A percentile compares a stretch with the other conserved stretches of the same genome.
These are phyloP conservation scores for Diversispora epigaea DNA, from an alignment of 192 early-diverging fungal species.

Conservation along the genomic window DNA sequence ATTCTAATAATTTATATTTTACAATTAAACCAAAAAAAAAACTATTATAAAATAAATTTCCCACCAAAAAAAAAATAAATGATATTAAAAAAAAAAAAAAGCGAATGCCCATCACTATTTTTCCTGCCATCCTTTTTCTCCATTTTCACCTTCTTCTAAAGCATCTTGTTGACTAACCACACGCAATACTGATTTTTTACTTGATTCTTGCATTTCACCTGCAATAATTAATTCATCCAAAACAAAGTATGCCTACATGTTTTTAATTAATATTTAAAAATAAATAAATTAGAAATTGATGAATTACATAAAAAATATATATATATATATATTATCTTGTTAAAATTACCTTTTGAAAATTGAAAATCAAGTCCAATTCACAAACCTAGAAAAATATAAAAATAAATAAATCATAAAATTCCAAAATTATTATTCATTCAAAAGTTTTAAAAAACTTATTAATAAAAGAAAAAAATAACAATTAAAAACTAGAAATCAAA, in stretches of 20 bases:
- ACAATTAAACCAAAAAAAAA: too few species aligned
- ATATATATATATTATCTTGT: slow-evolving; percentile 1
- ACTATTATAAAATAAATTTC: too few species aligned
- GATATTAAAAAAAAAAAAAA: too few species aligned
- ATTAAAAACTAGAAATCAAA: neutral
- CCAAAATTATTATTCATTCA: neutral
- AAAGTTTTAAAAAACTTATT: neutral
- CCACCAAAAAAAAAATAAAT: too few species aligned
- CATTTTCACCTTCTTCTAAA: slow-evolving; percentile 72
- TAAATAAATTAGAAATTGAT: neutral
- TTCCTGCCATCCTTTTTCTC: slow-evolving; percentile 53
- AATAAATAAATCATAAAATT: neutral
- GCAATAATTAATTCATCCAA: slow-evolving; percentile 87
- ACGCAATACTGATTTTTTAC: slow-evolving; percentile 76
- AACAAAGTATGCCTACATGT: slow-evolving; percentile 72
- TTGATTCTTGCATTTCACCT: slow-evolving; percentile 92
- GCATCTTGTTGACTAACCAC: slow-evolving; percentile 75
- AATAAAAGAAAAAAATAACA: too few species aligned
- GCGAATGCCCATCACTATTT: neutral
- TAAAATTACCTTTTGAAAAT: slow-evolving; percentile 75
- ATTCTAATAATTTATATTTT: too few species aligned
- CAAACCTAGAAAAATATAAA: slow-evolving; percentile 57
- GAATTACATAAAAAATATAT: neutral
- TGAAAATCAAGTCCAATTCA: slow-evolving; percentile 97
- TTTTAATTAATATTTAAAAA: neutral